Conservation (phyloP, 352 stramenopile genomes). For the Pythium periplocum region DNA sequence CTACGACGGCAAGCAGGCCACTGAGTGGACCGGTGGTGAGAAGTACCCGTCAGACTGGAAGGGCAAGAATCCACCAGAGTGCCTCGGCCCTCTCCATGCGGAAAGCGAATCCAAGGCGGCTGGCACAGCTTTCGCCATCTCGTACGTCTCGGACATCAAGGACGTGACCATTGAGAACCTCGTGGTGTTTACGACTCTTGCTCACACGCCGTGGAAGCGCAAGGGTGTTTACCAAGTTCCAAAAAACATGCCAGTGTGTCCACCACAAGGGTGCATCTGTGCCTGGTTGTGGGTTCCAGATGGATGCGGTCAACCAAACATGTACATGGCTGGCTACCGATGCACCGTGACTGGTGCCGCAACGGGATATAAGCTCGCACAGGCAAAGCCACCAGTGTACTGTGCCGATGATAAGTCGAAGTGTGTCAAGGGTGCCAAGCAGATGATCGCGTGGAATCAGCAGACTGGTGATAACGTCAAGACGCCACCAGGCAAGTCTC, state of each 20-base stretch:
- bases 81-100: not conserved
- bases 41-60: not conserved
- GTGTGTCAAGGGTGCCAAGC: not conserved
- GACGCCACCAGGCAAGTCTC: not conserved
- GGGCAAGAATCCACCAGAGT: not conserved
- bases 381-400: not conserved
- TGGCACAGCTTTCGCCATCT: not conserved
- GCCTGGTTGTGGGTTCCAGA: not conserved
- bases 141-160: not conserved
- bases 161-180: not conserved
- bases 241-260: not conserved
- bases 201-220: not conserved
- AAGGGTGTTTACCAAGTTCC: not conserved
- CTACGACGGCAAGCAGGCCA: not conserved
- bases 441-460: conserved; percentile 1
- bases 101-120: not conserved
- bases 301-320: not conserved
- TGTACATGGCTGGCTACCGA: not conserved
- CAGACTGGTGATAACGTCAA: not conserved
- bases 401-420: not conserved
- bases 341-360: not conserved
- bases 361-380: not conserved
- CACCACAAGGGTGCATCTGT: not conserved
- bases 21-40: not conserved
- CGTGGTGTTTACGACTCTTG: not conserved